Percentiles rank a stretch among this genome's conserved stretches.
Evolutionary conservation across 75 land plant genomes (phyloP).

Genomic region (Pinus albicaulis): DNA sequence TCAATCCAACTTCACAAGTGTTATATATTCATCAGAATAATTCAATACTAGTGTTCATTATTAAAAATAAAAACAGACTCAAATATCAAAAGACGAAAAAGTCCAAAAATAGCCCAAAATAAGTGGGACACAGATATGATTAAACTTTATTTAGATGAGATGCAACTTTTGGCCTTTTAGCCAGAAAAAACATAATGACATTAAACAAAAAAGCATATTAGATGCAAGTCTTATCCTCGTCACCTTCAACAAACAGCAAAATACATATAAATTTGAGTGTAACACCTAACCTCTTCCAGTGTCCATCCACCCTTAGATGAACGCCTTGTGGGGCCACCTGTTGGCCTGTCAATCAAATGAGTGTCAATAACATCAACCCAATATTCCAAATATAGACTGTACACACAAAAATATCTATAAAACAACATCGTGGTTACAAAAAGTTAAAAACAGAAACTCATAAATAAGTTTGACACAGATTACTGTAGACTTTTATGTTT

Average conservation of each 20-base stretch:
- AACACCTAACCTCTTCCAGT: conserved; percentile 38
- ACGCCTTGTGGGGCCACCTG: conserved; percentile 55
- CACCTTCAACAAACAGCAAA: not conserved
- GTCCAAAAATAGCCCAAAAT: not conserved
- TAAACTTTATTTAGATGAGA: not conserved
- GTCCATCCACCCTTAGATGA: conserved; percentile 66
- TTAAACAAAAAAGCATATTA: not conserved
- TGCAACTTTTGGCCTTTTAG: not conserved
- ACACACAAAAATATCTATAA: no score
- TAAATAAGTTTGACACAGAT: no score
- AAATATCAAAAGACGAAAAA: not conserved
- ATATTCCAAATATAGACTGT: no score
- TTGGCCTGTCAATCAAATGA: conserved; percentile 27
- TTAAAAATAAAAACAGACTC: not conserved
- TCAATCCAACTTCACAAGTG: no score
- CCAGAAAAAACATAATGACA: not conserved
- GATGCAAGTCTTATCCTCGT: no score
- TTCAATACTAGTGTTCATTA: no score
- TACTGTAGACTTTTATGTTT: no score
- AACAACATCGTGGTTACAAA: no score
- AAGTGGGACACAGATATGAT: not conserved
- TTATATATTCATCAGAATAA: no score
- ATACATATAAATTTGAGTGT: not conserved
- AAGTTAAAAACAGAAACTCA: no score
- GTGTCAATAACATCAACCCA: no score